These are phyloP conservation scores for Lasiodiplodia sp. DNA, from an alignment of 2,329 filamentous ascomycete genomes.

Conservation along the genomic window DNA sequence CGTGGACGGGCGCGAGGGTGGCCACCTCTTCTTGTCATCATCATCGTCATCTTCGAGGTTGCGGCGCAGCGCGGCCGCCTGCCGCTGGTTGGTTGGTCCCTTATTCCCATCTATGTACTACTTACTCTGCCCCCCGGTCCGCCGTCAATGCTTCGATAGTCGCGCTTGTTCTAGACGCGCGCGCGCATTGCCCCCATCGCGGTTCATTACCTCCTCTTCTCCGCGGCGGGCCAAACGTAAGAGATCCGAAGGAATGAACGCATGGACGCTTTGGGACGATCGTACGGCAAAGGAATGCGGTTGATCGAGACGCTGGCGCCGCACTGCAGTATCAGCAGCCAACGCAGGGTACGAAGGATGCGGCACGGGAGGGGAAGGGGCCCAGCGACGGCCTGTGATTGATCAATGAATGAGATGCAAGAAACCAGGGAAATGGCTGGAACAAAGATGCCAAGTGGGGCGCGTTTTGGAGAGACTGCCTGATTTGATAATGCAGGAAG, in stretches of 20 bases:
- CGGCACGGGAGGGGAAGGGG: not conserved
- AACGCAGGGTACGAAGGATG: not conserved
- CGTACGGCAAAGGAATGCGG: not conserved
- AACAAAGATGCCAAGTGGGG: not conserved
- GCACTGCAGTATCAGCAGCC: not conserved
- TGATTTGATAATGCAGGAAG: not conserved
- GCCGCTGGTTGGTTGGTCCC: not conserved
- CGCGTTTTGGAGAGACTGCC: not conserved
- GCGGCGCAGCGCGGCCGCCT: not conserved
- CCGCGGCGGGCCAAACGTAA: no score
- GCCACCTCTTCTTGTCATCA: no score
- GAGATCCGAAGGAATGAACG: not conserved
- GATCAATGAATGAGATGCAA: conserved; percentile 2
- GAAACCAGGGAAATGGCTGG: not conserved
- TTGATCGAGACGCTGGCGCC: not conserved
- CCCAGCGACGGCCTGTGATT: not conserved
- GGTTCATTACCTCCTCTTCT: not conserved
- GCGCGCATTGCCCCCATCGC: not conserved
- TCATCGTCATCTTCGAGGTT: no score
- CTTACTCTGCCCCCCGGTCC: not conserved
- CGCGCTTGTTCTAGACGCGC: not conserved
- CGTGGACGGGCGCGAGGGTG: no score
- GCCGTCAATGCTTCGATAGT: not conserved
- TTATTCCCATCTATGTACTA: not conserved
- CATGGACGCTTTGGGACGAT: not conserved